These are phyloP conservation scores for Ganoderma lucidum DNA, from an alignment of 1,284 basidiomycete genomes.

Conservation along the genomic window DNA sequence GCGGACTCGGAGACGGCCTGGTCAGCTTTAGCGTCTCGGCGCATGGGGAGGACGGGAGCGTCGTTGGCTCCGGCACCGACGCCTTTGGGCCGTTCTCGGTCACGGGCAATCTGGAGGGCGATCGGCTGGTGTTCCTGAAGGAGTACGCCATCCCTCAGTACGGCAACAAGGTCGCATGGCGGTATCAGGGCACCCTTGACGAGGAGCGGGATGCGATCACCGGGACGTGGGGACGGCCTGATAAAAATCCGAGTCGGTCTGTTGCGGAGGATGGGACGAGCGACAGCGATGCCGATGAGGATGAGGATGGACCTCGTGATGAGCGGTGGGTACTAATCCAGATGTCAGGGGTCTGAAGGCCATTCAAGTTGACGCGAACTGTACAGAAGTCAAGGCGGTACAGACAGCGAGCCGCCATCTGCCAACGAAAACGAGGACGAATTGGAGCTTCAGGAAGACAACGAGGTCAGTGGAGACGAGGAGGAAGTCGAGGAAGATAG, in stretches of 20 bases:
- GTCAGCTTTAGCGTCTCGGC: slow-evolving; percentile 11
- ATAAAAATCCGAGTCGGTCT: background rate
- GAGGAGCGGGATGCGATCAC: background rate
- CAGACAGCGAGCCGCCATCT: background rate
- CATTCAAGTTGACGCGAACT: too few relatives aligned
- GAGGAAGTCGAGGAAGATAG: too few relatives aligned
- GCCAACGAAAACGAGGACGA: background rate
- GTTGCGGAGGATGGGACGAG: background rate
- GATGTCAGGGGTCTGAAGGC: too few relatives aligned
- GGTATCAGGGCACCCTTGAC: background rate
- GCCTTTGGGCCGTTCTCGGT: slow-evolving; percentile 9
- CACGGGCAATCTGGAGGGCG: background rate
- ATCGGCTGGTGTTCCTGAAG: slow-evolving; percentile 6
- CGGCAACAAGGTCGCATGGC: background rate
- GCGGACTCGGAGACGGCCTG: background rate
- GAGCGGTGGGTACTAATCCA: too few relatives aligned
- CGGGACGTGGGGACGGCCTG: background rate
- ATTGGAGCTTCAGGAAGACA: background rate
- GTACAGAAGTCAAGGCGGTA: background rate
- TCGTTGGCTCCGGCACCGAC: slow-evolving; percentile 13
- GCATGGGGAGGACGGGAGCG: background rate
- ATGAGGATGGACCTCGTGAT: too few relatives aligned
- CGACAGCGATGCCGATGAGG: background rate
- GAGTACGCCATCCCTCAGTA: background rate
- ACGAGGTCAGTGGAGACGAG: background rate